Evolutionary conservation across 2,329 filamentous ascomycete genomes (phyloP).

Genomic region (Grosmannia huntii): DNA sequence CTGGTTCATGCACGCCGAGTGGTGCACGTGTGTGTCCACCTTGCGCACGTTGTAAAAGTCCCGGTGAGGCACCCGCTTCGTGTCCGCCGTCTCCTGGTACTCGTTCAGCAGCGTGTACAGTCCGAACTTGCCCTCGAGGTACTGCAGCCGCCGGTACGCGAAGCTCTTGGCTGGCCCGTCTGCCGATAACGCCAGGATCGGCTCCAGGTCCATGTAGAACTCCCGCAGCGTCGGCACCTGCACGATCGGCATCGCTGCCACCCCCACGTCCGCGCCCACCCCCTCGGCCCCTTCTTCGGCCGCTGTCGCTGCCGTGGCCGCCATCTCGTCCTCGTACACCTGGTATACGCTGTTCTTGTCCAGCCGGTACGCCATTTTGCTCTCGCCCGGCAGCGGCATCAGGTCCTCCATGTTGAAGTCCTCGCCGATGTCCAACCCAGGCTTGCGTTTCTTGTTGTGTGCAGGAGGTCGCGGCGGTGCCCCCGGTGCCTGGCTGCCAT

Average conservation of each 20-base stretch:
- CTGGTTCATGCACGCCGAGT: conserved; percentile 99
- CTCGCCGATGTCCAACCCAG: conserved; percentile 79
- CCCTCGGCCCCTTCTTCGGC: background rate
- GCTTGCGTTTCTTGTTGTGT: conserved; percentile 49
- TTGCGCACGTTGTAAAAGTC: conserved; percentile 99
- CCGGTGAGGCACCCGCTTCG: conserved; percentile 91
- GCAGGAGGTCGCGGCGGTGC: conserved; percentile 10
- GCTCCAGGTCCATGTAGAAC: conserved; percentile 90
- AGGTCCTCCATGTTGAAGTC: conserved; percentile 78
- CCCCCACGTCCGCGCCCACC: background rate
- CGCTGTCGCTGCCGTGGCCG: conserved; percentile 23
- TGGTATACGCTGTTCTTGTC: conserved; percentile 85
- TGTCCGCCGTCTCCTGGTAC: conserved; percentile 95
- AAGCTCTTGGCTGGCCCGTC: conserved; percentile 96
- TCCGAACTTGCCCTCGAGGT: conserved; percentile 94
- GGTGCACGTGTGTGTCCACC: conserved; percentile 97
- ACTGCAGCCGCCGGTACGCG: conserved; percentile 86
- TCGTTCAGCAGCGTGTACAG: conserved; percentile 88
- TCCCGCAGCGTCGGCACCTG: conserved; percentile 85
- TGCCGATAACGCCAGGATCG: conserved; percentile 76
- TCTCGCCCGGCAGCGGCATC: conserved; percentile 57
- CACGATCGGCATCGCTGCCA: conserved; percentile 57
- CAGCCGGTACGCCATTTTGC: conserved; percentile 62
- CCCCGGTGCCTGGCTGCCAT: background rate
- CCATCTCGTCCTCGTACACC: conserved; percentile 62